phyloP scores from a whole-genome alignment of 1,284 basidiomycete species.

The Trametes hirsuta region DNA sequence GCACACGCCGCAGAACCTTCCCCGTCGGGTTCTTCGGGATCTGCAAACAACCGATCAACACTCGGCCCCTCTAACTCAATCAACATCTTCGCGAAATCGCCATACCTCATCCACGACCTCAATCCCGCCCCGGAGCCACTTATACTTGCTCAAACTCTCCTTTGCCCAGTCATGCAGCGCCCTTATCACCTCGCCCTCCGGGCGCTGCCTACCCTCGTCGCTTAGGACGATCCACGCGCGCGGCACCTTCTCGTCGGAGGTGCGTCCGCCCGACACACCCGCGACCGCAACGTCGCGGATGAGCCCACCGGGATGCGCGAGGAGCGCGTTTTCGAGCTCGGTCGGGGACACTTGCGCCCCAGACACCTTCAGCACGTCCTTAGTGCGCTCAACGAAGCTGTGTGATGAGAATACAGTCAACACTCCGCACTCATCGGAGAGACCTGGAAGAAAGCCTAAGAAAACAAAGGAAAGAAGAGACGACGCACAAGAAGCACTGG shows the following conservation, averaged over 20 bases:
- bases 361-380: constrained; percentile 76
- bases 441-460: neutral
- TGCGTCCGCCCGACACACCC: constrained; percentile 71
- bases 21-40: constrained; percentile 75
- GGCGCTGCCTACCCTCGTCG: constrained; percentile 48
- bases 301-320: constrained; percentile 59
- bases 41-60: constrained; percentile 33
- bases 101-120: constrained; percentile 61
- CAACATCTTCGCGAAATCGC: constrained; percentile 19
- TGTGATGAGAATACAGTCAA: no score
- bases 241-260: constrained; percentile 68
- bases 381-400: constrained; percentile 66
- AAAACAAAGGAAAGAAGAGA: neutral
- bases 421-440: no score
- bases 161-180: constrained; percentile 64
- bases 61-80: neutral
- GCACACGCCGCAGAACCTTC: constrained; percentile 60
- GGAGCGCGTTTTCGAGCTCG: constrained; percentile 70
- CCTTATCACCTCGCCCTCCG: constrained; percentile 44
- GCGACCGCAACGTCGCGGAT: constrained; percentile 67
- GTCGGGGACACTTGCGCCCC: constrained; percentile 76
- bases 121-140: constrained; percentile 72
- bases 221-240: constrained; percentile 77
- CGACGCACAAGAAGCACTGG: constrained; percentile 64
- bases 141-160: constrained; percentile 66